Evolutionary conservation across 78 protist genomes (phyloP), one percentile per base, ranked within the genome.

Genomic region (Chrysochromulina parva): DNA sequence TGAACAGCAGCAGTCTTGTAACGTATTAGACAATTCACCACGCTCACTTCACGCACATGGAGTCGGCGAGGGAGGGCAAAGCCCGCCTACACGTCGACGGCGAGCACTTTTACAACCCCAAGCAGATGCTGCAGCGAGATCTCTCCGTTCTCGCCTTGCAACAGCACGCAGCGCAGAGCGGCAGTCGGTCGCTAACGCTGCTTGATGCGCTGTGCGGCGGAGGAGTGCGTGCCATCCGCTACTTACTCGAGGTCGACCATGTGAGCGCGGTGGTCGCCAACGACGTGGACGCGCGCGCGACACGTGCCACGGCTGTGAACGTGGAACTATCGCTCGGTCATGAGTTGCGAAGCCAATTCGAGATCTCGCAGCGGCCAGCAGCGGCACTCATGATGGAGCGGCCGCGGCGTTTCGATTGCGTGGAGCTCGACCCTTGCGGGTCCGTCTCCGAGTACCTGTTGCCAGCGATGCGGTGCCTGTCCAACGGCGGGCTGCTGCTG

Each of bases 341-440:
- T 38, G 38, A 38, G 38, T 38, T 38, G 38, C 38, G 38, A 38
- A 38, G 38, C 38, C 38, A 38, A 38, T 38, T 38, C 38, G 38
- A 38, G 38, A 38, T 38, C 38, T 38, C 38, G 38, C 38, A 13
- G 6, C 20, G 66, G 24, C 2, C 22, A 3, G 66, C 66, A 11
- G 6, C 22, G 24, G 17, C 6, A 20, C 17, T 3, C 66, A 66
- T 66, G 73, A 1, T 2, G 47, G 73, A 11, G 47, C 73, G 26
- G 24, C 73, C 73, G 38, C 9, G 38, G 47, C 17, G 6, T 1
- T 80, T 80, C 54, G 60, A 17, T 7, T 10, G 16, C 86, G 54
- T 80, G n/a, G 9, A 19, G n/a, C 86, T 80, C 86, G 86, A 80
- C 60, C 86, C 86, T 7, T 80, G 9, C 19, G 86, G 86, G 17